Conservation (phyloP, 805 yeast species). For the Wickerhamomyces queroliae region DNA sequence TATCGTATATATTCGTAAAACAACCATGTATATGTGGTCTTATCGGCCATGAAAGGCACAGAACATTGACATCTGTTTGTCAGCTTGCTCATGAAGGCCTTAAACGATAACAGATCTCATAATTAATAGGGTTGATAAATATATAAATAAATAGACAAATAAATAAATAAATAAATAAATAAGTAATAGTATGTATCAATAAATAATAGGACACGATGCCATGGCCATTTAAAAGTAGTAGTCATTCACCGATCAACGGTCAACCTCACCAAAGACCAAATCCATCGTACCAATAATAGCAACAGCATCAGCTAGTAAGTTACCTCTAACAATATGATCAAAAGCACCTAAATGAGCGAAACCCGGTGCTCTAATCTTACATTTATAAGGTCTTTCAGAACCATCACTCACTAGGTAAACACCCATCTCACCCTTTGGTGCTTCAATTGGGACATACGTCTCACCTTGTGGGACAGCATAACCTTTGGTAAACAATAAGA, state of each 20-base stretch:
- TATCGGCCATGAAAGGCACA: neutral
- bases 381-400: constrained; percentile 83
- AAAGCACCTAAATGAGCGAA: constrained; percentile 87
- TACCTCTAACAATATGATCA: constrained; percentile 82
- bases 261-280: constrained; percentile 91
- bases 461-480: constrained; percentile 87
- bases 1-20: neutral
- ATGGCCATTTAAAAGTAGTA: neutral
- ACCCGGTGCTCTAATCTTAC: constrained; percentile 93
- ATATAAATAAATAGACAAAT: constrained; percentile 3
- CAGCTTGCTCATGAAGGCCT: neutral
- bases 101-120: too few relatives aligned
- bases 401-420: constrained; percentile 88
- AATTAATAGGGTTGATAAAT: too few relatives aligned
- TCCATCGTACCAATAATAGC: constrained; percentile 96
- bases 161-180: constrained; percentile 7
- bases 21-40: neutral
- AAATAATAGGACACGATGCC: neutral
- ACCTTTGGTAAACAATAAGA: constrained; percentile 82
- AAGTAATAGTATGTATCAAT: constrained; percentile 5
- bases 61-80: neutral
- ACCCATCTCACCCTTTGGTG: constrained; percentile 95
- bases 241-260: constrained; percentile 45
- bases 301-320: constrained; percentile 85
- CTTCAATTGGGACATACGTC: constrained; percentile 87